phyloP scores from a whole-genome alignment of 2,329 filamentous ascomycete species.

The Aspergillus sp. region DNA sequence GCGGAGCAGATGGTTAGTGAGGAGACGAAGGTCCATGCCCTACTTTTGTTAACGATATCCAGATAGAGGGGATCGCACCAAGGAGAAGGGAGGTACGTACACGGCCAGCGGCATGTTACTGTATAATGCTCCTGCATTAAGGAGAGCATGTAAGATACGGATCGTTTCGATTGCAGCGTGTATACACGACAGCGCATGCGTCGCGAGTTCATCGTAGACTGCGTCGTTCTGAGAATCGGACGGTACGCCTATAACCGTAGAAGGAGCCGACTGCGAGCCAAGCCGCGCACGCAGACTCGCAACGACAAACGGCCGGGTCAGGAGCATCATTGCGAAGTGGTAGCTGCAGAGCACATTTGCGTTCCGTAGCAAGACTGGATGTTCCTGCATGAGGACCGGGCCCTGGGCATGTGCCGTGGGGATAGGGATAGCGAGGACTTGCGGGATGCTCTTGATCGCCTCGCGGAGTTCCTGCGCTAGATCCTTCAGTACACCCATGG shows the following conservation, averaged over 20 bases:
- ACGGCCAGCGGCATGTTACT: neutral
- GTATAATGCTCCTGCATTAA: neutral
- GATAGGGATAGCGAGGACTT: neutral
- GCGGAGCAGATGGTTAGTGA: neutral
- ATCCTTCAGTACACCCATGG: slow-evolving; percentile 1
- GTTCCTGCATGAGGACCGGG: neutral
- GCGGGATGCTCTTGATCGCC: neutral
- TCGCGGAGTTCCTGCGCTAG: slow-evolving; percentile 4
- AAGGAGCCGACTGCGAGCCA: neutral
- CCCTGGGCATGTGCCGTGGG: no score
- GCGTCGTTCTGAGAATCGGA: neutral
- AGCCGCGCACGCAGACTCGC: neutral
- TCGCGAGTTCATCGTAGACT: neutral
- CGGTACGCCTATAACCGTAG: neutral
- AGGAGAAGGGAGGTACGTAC: no score
- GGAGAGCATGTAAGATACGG: neutral
- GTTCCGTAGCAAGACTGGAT: neutral
- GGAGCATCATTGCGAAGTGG: slow-evolving; percentile 10
- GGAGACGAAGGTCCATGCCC: slow-evolving; percentile 6
- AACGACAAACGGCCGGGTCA: slow-evolving; percentile 6
- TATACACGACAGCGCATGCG: neutral
- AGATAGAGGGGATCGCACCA: no score
- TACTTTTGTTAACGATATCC: neutral
- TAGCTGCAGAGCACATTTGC: slow-evolving; percentile 7
- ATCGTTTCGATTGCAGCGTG: neutral